These are phyloP conservation scores for Cicer cuneatum DNA, from an alignment of 306 rosid genomes.

Conservation along the genomic window DNA sequence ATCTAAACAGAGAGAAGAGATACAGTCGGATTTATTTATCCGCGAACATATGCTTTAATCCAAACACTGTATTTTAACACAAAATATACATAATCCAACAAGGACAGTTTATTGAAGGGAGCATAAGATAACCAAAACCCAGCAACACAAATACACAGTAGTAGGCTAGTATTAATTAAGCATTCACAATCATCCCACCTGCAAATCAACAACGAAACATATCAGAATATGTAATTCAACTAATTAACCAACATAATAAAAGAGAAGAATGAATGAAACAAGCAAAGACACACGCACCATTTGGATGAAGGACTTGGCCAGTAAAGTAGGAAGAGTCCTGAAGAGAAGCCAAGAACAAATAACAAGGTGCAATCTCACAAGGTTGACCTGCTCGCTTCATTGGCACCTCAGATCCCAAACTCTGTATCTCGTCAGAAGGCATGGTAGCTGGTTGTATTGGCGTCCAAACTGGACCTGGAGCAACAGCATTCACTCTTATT, in stretches of 20 bases:
- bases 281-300: no score
- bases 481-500: constrained; percentile 70
- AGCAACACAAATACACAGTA: not conserved
- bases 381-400: constrained; percentile 67
- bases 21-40: no score
- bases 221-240: not conserved
- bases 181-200: constrained; percentile 55
- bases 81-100: no score
- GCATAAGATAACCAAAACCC: no score
- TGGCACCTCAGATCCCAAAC: constrained; percentile 55
- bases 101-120: no score
- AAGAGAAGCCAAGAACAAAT: constrained; percentile 58
- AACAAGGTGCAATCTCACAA: constrained; percentile 62
- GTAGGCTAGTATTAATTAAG: constrained; percentile 33
- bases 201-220: not conserved
- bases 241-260: not conserved
- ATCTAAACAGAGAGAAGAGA: no score
- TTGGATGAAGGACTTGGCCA: constrained; percentile 66
- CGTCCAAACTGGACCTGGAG: constrained; percentile 72
- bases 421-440: constrained; percentile 49
- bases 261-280: not conserved
- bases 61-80: no score
- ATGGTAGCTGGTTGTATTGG: constrained; percentile 57
- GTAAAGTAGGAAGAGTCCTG: constrained; percentile 61
- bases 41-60: no score